These are phyloP conservation scores for Candida maris DNA, from an alignment of 805 yeast genomes.

Conservation along the genomic window DNA sequence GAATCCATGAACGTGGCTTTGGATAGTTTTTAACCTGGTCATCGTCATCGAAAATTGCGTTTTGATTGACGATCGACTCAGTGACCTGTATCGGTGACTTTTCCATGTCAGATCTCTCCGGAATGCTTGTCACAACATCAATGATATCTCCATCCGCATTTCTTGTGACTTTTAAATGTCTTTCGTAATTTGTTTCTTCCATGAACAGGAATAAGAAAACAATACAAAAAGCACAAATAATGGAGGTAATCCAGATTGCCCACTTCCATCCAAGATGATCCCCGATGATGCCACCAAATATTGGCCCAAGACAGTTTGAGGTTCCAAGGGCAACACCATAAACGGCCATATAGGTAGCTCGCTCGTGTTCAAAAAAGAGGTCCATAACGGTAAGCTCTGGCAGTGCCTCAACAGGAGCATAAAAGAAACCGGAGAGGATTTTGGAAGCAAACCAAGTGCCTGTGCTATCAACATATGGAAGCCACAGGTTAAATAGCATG, in stretches of 20 bases:
- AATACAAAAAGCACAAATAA: conserved; percentile 41
- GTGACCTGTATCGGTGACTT: too few relatives aligned
- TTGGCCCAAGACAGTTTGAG: conserved; percentile 55
- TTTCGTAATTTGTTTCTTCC: conserved; percentile 54
- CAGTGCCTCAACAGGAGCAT: conserved; percentile 42
- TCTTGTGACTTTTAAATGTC: conserved; percentile 25
- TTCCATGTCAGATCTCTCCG: too few relatives aligned
- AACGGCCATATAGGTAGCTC: conserved; percentile 43
- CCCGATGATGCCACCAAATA: conserved; percentile 54
- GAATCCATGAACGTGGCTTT: too few relatives aligned
- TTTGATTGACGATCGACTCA: too few relatives aligned
- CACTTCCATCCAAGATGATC: conserved; percentile 49
- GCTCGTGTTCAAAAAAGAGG: conserved; percentile 48
- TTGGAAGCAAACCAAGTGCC: conserved; percentile 32
- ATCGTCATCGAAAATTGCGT: too few relatives aligned
- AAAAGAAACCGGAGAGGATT: conserved; percentile 30
- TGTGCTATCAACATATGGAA: conserved; percentile 28
- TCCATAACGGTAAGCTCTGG: conserved; percentile 49
- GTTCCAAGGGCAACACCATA: conserved; percentile 52
- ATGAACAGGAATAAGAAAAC: conserved; percentile 40
- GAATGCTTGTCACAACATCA: conserved; percentile 23
- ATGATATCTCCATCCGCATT: conserved; percentile 22
- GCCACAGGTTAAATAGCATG: conserved; percentile 31
- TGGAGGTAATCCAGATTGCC: conserved; percentile 48
- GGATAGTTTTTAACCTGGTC: too few relatives aligned